A percentile compares a stretch with the other conserved stretches of the same genome.
phyloP scores from a whole-genome alignment of 139 green algal species.

The Chlamydomonas schloesseri region DNA sequence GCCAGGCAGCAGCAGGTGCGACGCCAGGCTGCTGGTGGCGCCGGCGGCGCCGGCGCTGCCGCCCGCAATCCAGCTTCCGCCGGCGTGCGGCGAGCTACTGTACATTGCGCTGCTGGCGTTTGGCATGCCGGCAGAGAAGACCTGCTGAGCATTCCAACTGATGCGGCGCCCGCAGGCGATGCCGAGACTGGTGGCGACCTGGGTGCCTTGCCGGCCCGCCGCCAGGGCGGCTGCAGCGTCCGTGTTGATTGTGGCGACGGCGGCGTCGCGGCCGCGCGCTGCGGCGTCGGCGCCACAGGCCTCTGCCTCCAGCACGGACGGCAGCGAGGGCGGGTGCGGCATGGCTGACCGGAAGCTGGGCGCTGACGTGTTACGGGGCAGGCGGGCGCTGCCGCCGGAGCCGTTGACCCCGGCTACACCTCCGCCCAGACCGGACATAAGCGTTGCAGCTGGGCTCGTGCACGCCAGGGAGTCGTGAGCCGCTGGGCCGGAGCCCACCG shows the following conservation, averaged over 20 bases:
- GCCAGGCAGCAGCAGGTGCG: too few relatives aligned
- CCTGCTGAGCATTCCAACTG: neutral
- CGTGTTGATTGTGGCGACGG: neutral
- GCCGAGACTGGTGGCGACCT: too few relatives aligned
- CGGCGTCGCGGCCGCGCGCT: neutral
- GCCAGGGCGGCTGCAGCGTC: neutral
- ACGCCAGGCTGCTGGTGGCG: too few relatives aligned
- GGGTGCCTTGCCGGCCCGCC: too few relatives aligned
- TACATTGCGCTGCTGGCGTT: neutral
- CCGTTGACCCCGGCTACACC: neutral
- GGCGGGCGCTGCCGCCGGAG: neutral
- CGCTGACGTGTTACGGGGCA: conserved; percentile 10
- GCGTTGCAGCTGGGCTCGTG: too few relatives aligned
- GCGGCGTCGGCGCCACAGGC: neutral
- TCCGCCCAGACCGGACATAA: too few relatives aligned
- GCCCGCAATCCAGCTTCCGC: neutral
- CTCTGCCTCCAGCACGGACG: conserved; percentile 23
- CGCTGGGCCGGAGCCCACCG: too few relatives aligned
- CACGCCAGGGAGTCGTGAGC: too few relatives aligned
- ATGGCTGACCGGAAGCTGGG: neutral
- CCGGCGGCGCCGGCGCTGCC: neutral
- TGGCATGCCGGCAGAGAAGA: neutral
- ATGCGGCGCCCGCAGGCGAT: neutral
- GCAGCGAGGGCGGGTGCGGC: neutral
- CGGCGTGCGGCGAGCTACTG: neutral